Evolutionary conservation across 2,329 filamentous ascomycete species (phyloP).

Genomic region (Beauveria brongniartii): DNA sequence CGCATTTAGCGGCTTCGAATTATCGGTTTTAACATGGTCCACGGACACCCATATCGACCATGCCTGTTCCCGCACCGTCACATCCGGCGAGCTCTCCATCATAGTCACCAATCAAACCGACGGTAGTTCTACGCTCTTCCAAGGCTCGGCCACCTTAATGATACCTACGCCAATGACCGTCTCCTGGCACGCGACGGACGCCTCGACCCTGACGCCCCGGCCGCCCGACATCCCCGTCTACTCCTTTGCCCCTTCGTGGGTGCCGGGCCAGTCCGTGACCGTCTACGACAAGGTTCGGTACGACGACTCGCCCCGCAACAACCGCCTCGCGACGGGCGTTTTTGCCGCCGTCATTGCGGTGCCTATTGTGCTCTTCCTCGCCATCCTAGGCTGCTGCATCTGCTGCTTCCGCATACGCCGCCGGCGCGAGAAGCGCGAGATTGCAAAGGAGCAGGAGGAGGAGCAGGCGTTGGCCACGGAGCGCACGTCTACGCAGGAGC

Average conservation of each 20-base stretch:
- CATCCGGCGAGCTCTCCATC: background rate
- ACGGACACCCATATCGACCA: background rate
- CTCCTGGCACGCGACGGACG: background rate
- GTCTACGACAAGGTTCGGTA: background rate
- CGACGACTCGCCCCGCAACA: background rate
- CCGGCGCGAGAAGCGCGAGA: slow-evolving; percentile 2
- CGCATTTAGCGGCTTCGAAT: background rate
- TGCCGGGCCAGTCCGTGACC: background rate
- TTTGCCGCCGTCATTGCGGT: slow-evolving; percentile 1
- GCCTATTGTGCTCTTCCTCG: slow-evolving; percentile 5
- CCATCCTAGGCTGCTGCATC: slow-evolving; percentile 3
- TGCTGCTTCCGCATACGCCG: slow-evolving; percentile 7
- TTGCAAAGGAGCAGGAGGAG: slow-evolving; percentile 8
- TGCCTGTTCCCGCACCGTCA: background rate
- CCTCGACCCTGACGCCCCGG: background rate
- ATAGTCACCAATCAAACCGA: background rate
- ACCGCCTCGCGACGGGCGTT: background rate
- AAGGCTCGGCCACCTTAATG: background rate
- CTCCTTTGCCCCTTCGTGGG: background rate
- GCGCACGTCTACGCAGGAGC: background rate
- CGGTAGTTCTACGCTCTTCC: background rate
- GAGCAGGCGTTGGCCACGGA: background rate
- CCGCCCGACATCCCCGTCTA: background rate
- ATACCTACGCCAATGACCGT: background rate
- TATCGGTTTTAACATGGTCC: background rate